These are phyloP conservation scores for Atalantia buxifolia DNA, from an alignment of 345 rosid species.

Conservation along the genomic window DNA sequence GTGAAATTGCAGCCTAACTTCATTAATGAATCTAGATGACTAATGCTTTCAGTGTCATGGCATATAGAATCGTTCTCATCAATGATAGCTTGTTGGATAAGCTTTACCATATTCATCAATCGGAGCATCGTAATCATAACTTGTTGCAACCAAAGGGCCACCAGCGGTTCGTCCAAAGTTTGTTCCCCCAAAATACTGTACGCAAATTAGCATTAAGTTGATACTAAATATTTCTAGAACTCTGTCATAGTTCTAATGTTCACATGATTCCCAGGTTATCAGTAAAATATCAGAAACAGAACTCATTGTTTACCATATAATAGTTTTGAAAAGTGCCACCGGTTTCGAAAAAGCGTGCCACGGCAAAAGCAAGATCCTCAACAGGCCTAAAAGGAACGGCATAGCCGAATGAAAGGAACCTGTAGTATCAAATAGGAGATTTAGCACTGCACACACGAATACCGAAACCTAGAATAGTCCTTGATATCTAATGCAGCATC, in stretches of 20 bases:
- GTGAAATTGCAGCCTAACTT: background rate
- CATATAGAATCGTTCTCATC: background rate
- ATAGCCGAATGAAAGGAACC: conserved; percentile 64
- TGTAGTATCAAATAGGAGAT: conserved; percentile 12
- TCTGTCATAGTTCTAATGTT: background rate
- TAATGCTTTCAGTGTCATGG: background rate
- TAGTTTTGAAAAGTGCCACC: conserved; percentile 71
- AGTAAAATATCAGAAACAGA: background rate
- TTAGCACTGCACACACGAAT: background rate
- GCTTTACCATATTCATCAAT: conserved; percentile 59
- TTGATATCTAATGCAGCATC: background rate
- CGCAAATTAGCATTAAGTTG: conserved; percentile 8
- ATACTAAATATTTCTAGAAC: background rate
- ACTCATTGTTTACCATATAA: conserved; percentile 45
- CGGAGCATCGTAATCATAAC: conserved; percentile 76
- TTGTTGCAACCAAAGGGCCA: conserved; percentile 62
- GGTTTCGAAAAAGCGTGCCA: conserved; percentile 55
- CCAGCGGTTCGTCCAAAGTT: conserved; percentile 70
- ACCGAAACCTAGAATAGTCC: background rate
- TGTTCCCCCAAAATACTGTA: conserved; percentile 72
- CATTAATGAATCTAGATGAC: background rate
- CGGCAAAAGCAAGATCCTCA: conserved; percentile 67
- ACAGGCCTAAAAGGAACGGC: conserved; percentile 64
- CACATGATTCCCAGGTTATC: background rate
- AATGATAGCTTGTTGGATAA: background rate